Conservation (phyloP, 176 grass and related monocot genomes). For the Oryza australiensis region DNA sequence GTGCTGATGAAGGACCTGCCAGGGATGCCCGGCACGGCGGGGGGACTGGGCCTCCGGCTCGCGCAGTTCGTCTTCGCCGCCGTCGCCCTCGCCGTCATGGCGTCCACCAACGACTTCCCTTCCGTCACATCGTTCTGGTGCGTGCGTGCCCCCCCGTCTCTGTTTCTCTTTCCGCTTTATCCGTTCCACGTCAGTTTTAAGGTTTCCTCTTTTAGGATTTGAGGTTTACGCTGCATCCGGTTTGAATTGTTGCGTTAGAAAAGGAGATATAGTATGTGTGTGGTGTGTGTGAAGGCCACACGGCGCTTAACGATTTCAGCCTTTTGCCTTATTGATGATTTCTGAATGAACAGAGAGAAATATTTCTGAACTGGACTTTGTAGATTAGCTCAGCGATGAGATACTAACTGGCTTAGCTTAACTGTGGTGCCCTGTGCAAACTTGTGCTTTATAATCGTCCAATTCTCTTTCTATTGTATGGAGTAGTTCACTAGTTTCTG, state of each 20-base stretch:
- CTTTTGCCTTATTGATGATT: not conserved
- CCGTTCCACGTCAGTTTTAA: not conserved
- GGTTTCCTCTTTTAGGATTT: not conserved
- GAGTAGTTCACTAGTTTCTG: not conserved
- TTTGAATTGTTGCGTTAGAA: conserved; percentile 13
- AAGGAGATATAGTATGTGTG: not conserved
- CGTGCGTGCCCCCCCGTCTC: not conserved
- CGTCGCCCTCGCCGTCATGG: conserved; percentile 71
- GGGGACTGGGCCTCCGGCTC: conserved; percentile 64
- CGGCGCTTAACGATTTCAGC: not conserved
- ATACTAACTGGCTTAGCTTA: not conserved
- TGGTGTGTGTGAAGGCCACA: not conserved
- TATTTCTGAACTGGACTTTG: not conserved
- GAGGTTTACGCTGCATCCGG: conserved; percentile 5
- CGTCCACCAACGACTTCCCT: conserved; percentile 75
- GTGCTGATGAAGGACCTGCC: conserved; percentile 90
- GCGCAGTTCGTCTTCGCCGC: conserved; percentile 70
- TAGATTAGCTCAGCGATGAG: not conserved
- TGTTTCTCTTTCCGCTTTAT: not conserved
- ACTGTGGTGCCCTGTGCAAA: not conserved
- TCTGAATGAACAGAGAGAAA: not conserved
- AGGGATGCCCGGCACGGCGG: conserved; percentile 78
- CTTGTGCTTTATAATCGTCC: not conserved
- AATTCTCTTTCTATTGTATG: not conserved
- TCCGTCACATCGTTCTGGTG: conserved; percentile 87